phyloP scores from a whole-genome alignment of 352 stramenopile genomes.

The Blastocystis sp. region DNA sequence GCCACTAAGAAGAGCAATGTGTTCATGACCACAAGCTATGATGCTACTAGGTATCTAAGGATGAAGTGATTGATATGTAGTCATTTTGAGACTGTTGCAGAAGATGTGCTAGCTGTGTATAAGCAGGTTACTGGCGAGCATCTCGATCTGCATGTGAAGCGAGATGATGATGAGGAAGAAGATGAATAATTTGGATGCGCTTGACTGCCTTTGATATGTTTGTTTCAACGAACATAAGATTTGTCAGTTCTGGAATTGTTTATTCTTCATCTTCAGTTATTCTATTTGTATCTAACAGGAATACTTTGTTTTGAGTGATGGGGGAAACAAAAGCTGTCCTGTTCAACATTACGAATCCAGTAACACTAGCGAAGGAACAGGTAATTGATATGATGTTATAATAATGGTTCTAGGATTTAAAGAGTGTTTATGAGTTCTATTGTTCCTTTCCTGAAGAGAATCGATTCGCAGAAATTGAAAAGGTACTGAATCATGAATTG shows the following conservation, averaged over 20 bases:
- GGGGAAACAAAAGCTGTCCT: neutral
- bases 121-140: constrained; percentile 91
- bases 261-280: neutral
- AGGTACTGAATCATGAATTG: neutral
- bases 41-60: constrained; percentile 70
- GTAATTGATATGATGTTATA: neutral
- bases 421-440: constrained; percentile 51
- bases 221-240: neutral
- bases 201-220: neutral
- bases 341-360: neutral
- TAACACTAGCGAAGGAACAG: constrained; percentile 21
- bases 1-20: constrained; percentile 86
- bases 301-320: neutral
- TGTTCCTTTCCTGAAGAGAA: neutral
- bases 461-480: constrained; percentile 21
- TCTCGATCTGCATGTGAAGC: constrained; percentile 81
- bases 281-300: too few species aligned
- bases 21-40: constrained; percentile 91
- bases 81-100: constrained; percentile 92
- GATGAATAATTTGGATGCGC: constrained; percentile 8
- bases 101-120: constrained; percentile 92
- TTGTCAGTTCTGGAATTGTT: neutral
- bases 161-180: constrained; percentile 46
- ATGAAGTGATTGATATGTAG: constrained; percentile 55
- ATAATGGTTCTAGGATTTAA: neutral